Percentiles rank a stretch among this genome's conserved stretches.
phyloP scores from a whole-genome alignment of 1,284 basidiomycete species.

The Malassezia restricta region DNA sequence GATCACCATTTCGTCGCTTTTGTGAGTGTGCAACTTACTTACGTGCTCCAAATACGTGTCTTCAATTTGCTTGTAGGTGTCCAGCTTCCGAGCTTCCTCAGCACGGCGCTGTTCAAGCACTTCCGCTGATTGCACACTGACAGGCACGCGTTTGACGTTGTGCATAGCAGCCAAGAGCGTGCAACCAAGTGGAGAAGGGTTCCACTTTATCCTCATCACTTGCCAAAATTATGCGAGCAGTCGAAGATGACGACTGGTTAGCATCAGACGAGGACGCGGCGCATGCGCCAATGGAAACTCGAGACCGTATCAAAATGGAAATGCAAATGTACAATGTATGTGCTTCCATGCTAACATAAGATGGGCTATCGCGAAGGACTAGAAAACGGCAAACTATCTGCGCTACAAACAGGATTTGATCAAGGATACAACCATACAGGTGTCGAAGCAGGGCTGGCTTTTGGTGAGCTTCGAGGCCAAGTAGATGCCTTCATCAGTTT shows the following conservation, averaged over 20 bases:
- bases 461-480: constrained; percentile 60
- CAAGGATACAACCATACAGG: constrained; percentile 60
- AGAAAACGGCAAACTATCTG: constrained; percentile 63
- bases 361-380: constrained; percentile 75
- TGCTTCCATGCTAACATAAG: constrained; percentile 47
- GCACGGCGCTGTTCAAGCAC: background rate
- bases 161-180: constrained; percentile 5
- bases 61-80: constrained; percentile 8
- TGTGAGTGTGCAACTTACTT: background rate
- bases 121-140: background rate
- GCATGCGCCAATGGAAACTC: constrained; percentile 13
- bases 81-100: constrained; percentile 2
- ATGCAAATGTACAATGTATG: constrained; percentile 15
- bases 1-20: background rate
- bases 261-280: constrained; percentile 9
- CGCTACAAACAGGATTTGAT: constrained; percentile 68
- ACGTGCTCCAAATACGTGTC: constrained; percentile 2
- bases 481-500: background rate
- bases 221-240: background rate
- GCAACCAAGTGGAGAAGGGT: background rate
- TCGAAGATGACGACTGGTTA: constrained; percentile 11
- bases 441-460: constrained; percentile 58
- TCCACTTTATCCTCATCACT: background rate
- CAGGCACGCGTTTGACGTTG: constrained; percentile 10
- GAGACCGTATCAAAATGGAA: constrained; percentile 16